Base-by-base conservation (phyloP, 495 filamentous ascomycete species). In the Penicillium mononematosum region DNA sequence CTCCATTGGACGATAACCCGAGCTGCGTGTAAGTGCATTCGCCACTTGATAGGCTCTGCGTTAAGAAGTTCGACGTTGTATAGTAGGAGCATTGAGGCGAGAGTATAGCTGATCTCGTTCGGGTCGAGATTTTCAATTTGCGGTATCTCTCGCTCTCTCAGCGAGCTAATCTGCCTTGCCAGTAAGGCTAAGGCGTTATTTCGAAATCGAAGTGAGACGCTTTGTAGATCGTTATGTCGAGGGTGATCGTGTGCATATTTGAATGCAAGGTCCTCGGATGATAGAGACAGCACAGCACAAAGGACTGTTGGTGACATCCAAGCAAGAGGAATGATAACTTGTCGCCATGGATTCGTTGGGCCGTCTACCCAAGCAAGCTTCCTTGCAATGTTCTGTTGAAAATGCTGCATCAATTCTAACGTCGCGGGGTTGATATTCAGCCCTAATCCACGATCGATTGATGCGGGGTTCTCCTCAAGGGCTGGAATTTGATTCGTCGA, bases 11-110 rank as follows among this genome's bases (percentile, higher is more conserved):
- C 31, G 29, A 69, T 60, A 14, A 55, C 53, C 4, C 62, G 51
- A 17, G 65, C 62, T 9, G 57, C 62, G n/a, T 63, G 47, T 8
- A 68, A 52, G 41, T 68, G 65, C 20, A 68, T 56, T 17, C 51
- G 50, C 65, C 65, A 68, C 41, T 55, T 59, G 7, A 53, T 27
- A 20, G 43, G 32, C 24, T 65, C 54, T 5, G 60, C 65, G 1
- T 48, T 45, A 4, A 65, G 53, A 7, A 68, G 45, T 16, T 68
- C 65, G 19, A 61, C 31, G 24, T 68, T 68, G 20, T 61, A 68
- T 2, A 68, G 55, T 14, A 68, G 52, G 3, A 68, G 55, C 3
- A 58, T 41, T 5, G 65, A 61, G 0, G 59, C 65, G 4, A 64
- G 32, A 11, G 56, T 42, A 34, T 11, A 34, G 9, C 31, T 10